Percentiles rank a stretch among this genome's conserved stretches.
These are phyloP conservation scores for Suillus luteus DNA, from an alignment of 768 basidiomycete genomes.

Conservation along the genomic window DNA sequence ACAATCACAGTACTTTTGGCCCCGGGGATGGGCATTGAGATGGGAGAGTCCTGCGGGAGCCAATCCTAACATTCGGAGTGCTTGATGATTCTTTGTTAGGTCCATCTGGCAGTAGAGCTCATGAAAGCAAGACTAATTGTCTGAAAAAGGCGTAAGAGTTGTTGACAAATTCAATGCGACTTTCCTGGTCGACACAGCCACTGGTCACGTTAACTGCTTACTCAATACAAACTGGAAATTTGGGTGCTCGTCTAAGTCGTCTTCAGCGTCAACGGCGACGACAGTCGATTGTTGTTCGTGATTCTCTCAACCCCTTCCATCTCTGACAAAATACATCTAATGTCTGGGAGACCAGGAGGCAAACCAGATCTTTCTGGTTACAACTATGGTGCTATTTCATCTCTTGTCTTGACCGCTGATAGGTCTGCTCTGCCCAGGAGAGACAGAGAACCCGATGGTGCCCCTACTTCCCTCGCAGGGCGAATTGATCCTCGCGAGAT, in stretches of 20 bases:
- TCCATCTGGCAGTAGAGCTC: neutral
- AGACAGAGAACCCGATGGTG: constrained; percentile 96
- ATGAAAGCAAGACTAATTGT: neutral
- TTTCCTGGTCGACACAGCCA: neutral
- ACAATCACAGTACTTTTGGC: too few species aligned
- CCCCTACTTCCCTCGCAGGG: constrained; percentile 89
- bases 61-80: neutral
- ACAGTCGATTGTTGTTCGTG: constrained; percentile 9
- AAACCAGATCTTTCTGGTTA: constrained; percentile 87
- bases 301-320: neutral
- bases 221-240: constrained; percentile 6
- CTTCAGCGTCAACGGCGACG: constrained; percentile 7
- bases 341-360: constrained; percentile 43
- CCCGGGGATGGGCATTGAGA: neutral
- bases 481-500: constrained; percentile 88
- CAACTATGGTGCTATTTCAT: constrained; percentile 96
- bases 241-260: constrained; percentile 5
- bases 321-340: constrained; percentile 18
- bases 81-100: too few species aligned
- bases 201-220: neutral
- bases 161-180: too few species aligned
- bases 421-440: constrained; percentile 77
- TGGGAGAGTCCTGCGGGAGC: neutral
- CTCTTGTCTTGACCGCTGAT: constrained; percentile 92
- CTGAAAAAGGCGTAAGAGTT: too few species aligned